A percentile compares a stretch with the other conserved stretches of the same genome.
phyloP scores from a whole-genome alignment of 495 filamentous ascomycete genomes.

The Neurospora sp. region DNA sequence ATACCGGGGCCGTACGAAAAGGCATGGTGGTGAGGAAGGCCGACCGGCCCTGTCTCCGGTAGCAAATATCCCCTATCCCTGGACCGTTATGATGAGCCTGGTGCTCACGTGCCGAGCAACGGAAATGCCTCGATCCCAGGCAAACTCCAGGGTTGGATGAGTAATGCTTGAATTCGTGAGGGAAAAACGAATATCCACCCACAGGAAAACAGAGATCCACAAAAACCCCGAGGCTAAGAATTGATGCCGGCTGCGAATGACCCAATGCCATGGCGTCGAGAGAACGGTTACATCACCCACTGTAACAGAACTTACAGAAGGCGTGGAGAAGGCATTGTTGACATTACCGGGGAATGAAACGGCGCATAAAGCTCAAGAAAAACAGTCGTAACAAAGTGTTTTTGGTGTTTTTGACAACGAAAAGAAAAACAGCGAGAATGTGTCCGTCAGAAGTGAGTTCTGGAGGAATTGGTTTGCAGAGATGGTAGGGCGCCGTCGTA shows the following conservation, averaged over 20 bases:
- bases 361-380: not conserved
- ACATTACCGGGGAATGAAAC: not conserved
- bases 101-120: not conserved
- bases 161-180: not conserved
- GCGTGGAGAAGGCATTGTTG: not conserved
- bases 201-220: not conserved
- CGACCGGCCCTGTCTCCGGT: not conserved
- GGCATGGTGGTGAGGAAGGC: not conserved
- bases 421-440: not conserved
- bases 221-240: not conserved
- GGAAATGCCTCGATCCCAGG: not conserved
- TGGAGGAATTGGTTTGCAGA: not conserved
- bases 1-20: not conserved
- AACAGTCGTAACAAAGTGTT: not conserved
- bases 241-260: not conserved
- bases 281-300: not conserved
- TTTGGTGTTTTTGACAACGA: not conserved
- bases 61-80: not conserved
- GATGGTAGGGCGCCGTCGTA: not conserved
- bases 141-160: not conserved
- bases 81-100: not conserved
- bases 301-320: not conserved
- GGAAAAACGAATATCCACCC: not conserved
- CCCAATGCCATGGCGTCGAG: not conserved
- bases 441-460: not conserved